Conservation (phyloP, 2,329 filamentous ascomycete species). For the Byssoonygena ceratinophila region DNA sequence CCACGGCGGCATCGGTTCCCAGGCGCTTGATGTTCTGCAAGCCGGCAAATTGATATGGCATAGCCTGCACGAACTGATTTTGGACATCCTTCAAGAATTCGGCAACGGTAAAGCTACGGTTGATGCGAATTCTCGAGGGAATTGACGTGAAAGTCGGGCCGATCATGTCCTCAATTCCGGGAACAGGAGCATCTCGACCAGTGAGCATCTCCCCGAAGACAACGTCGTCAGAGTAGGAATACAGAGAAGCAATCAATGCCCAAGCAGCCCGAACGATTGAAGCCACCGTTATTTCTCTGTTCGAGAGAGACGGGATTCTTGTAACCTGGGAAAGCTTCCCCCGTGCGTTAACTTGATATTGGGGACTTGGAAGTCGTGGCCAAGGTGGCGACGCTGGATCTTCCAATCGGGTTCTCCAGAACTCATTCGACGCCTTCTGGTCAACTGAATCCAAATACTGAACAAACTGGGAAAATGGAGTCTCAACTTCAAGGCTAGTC, state of each 20-base stretch:
- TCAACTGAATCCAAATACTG: slow-evolving; percentile 18
- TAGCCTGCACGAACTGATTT: slow-evolving; percentile 42
- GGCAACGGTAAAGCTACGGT: slow-evolving; percentile 26
- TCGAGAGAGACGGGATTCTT: slow-evolving; percentile 1
- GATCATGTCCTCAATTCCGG: slow-evolving; percentile 31
- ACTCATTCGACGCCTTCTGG: slow-evolving; percentile 12
- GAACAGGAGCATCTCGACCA: slow-evolving; percentile 31
- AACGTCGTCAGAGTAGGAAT: slow-evolving; percentile 32
- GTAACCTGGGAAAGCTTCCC: slow-evolving; percentile 6
- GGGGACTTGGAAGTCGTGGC: slow-evolving; percentile 12
- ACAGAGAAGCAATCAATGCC: slow-evolving; percentile 29
- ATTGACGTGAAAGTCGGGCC: slow-evolving; percentile 35
- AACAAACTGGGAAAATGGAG: slow-evolving; percentile 20
- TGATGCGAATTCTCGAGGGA: slow-evolving; percentile 28
- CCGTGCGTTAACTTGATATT: slow-evolving; percentile 13
- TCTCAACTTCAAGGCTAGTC: not conserved
- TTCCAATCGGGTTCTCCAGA: slow-evolving; percentile 16
- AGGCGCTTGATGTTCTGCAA: slow-evolving; percentile 40
- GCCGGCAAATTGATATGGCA: slow-evolving; percentile 50
- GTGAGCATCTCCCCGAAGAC: slow-evolving; percentile 34
- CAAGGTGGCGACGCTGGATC: slow-evolving; percentile 14
- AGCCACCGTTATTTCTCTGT: slow-evolving; percentile 19
- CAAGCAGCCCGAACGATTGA: slow-evolving; percentile 33
- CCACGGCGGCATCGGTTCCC: slow-evolving; percentile 34
- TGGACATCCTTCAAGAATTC: slow-evolving; percentile 47